Conservation (phyloP, 1,139 yeast genomes). For the Taphrina confusa region DNA sequence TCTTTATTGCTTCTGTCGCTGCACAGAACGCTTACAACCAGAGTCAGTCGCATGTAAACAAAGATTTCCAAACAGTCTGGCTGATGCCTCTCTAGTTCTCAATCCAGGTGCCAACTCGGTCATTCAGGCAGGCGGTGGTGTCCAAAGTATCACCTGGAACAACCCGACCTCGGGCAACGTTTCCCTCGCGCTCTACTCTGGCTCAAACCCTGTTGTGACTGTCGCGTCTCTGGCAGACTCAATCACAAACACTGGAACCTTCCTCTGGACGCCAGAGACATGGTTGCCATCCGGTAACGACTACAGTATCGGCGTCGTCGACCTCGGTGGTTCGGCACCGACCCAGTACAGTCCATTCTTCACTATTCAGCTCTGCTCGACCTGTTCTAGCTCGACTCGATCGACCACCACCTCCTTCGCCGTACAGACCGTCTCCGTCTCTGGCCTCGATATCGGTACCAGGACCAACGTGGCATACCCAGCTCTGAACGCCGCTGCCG, state of each 20-base stretch:
- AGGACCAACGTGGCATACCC: conserved; percentile 26
- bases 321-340: conserved; percentile 25
- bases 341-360: conserved; percentile 35
- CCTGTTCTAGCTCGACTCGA: conserved; percentile 34
- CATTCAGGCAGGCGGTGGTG: conserved; percentile 38
- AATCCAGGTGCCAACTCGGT: conserved; percentile 37
- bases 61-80: not conserved
- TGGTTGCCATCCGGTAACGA: conserved; percentile 35
- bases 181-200: conserved; percentile 35
- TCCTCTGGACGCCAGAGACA: conserved; percentile 35
- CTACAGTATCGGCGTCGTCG: conserved; percentile 29
- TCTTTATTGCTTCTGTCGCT: conserved; percentile 15
- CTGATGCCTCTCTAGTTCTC: conserved; percentile 13
- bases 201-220: conserved; percentile 23
- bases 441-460: conserved; percentile 32
- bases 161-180: conserved; percentile 31
- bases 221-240: conserved; percentile 30
- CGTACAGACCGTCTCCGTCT: conserved; percentile 34
- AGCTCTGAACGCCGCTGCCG: conserved; percentile 10
- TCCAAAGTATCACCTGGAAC: conserved; percentile 35
- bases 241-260: conserved; percentile 35
- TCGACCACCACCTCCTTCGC: conserved; percentile 30
- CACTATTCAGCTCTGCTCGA: conserved; percentile 36
- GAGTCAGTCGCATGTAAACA: conserved; percentile 3
- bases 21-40: conserved; percentile 32